phyloP scores from a whole-genome alignment of 495 filamentous ascomycete species.

The Lasiosphaeria miniovina region DNA sequence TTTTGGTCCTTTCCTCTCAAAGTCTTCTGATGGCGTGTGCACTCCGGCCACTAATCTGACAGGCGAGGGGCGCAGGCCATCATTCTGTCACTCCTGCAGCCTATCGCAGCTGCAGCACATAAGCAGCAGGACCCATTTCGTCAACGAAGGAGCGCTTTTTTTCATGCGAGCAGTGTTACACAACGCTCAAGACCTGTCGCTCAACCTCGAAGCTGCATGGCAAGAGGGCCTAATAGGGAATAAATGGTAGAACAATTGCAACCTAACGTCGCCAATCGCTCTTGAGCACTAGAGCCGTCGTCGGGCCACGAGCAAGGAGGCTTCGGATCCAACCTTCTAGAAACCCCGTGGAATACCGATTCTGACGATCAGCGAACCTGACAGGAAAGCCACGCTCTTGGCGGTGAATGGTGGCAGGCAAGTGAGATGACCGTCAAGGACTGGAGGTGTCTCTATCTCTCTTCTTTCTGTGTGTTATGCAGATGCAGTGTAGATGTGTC shows the following conservation, averaged over 20 bases:
- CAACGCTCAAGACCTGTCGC: conserved; percentile 1
- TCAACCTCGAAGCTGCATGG: not conserved
- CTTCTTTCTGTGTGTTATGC: not conserved
- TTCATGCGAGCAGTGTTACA: conserved; percentile 9
- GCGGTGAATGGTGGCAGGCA: not conserved
- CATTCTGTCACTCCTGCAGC: conserved; percentile 11
- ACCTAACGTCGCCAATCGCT: conserved; percentile 6
- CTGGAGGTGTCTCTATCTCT: not conserved
- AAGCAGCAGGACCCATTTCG: conserved; percentile 5
- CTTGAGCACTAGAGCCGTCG: not conserved
- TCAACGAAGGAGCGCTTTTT: not conserved
- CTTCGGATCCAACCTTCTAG: conserved; percentile 2
- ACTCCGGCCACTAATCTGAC: conserved; percentile 16
- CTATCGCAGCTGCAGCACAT: conserved; percentile 7
- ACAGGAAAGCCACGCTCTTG: not conserved
- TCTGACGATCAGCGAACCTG: not conserved
- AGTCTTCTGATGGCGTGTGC: not conserved
- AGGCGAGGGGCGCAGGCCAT: conserved; percentile 19
- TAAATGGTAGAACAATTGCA: not conserved
- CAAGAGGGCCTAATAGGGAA: not conserved
- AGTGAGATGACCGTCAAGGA: not conserved
- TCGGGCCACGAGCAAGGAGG: not conserved
- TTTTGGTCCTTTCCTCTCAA: not conserved
- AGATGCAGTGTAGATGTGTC: not conserved
- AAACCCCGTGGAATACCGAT: not conserved